Conservation (phyloP, 169 alveolate species). For the Eimeria maxima region DNA sequence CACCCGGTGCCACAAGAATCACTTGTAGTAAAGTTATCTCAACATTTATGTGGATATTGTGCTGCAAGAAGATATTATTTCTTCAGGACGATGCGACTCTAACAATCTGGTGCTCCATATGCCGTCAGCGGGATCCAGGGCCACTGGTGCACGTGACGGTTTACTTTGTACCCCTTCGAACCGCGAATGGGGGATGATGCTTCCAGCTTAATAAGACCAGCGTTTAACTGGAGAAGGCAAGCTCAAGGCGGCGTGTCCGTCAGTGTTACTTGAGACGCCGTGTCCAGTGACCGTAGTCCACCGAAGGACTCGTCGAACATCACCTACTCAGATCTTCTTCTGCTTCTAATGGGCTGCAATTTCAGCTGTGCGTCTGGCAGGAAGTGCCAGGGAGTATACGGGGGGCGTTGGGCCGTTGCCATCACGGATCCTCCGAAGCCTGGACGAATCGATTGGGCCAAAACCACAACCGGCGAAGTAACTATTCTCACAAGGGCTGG, state of each 20-base stretch:
- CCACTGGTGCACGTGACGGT: not conserved
- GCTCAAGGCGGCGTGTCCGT: not conserved
- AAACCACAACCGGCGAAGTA: constrained; percentile 23
- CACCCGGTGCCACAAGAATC: not conserved
- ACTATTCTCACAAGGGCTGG: constrained; percentile 48
- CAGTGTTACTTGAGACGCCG: not conserved
- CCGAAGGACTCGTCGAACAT: not conserved
- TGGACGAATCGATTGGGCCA: constrained; percentile 28
- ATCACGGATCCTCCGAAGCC: constrained; percentile 10
- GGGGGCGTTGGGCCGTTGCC: not conserved
- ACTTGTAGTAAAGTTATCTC: not conserved
- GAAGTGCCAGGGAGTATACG: not conserved
- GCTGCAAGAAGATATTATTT: not conserved
- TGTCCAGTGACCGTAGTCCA: not conserved
- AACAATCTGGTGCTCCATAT: not conserved
- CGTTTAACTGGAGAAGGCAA: not conserved
- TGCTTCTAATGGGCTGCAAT: not conserved
- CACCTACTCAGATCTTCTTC: not conserved
- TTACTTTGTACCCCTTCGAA: not conserved
- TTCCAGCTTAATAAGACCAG: not conserved
- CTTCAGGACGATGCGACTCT: not conserved
- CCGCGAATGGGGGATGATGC: not conserved
- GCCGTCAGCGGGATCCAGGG: not conserved
- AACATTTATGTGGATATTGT: not conserved
- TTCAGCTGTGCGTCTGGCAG: not conserved